These are phyloP conservation scores for Austropuccinia psidii DNA, from an alignment of 1,284 basidiomycete genomes.

Conservation along the genomic window DNA sequence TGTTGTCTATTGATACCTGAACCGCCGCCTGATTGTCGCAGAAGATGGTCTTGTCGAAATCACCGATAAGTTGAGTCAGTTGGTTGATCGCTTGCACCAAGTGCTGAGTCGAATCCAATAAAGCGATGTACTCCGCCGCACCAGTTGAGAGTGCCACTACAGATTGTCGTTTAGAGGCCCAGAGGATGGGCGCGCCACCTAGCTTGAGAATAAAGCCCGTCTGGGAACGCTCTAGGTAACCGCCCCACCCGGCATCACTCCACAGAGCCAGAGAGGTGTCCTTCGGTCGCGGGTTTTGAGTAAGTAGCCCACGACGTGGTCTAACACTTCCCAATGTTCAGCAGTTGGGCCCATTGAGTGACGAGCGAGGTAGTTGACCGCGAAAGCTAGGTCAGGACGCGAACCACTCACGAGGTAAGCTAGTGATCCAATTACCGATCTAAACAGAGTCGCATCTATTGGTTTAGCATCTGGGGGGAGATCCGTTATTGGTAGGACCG, in stretches of 20 bases:
- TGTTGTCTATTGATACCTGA: not conserved
- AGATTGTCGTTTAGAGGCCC: not conserved
- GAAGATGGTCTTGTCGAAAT: not conserved
- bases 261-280: no score
- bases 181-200: not conserved
- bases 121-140: not conserved
- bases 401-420: constrained; percentile 50
- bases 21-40: constrained; percentile 1
- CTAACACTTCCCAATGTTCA: constrained; percentile 50
- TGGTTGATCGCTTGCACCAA: not conserved
- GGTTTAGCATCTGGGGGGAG: no score
- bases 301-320: constrained; percentile 51
- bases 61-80: not conserved
- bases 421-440: constrained; percentile 49
- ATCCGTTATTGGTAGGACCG: no score
- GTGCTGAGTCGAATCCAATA: not conserved
- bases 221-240: not conserved
- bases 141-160: not conserved
- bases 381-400: constrained; percentile 50
- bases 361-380: constrained; percentile 48
- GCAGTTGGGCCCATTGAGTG: constrained; percentile 43
- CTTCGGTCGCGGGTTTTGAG: constrained; percentile 52
- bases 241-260: not conserved
- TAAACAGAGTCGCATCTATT: constrained; percentile 40
- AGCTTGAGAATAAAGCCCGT: not conserved